phyloP scores from a whole-genome alignment of 1,284 basidiomycete genomes.

The Apiotrichum domesticum region DNA sequence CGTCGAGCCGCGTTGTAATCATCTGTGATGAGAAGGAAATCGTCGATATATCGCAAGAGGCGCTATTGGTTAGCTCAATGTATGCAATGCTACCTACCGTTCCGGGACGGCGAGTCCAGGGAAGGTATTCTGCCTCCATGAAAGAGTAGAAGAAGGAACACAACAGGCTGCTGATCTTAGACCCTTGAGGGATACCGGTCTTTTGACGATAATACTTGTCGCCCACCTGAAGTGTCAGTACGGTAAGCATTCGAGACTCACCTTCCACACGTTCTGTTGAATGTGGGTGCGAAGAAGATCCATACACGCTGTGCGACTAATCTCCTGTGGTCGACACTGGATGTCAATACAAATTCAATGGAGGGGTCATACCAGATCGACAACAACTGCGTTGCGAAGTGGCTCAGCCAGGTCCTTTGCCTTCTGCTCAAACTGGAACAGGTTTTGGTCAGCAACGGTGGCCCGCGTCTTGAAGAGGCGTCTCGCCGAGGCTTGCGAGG shows the following conservation, averaged over 20 bases:
- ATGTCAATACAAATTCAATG: neutral
- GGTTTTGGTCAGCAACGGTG: slow-evolving; percentile 16
- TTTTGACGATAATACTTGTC: slow-evolving; percentile 55
- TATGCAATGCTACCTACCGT: slow-evolving; percentile 53
- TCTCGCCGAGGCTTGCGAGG: slow-evolving; percentile 26
- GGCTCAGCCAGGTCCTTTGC: slow-evolving; percentile 57
- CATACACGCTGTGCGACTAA: slow-evolving; percentile 57
- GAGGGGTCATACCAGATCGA: slow-evolving; percentile 61
- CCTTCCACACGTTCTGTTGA: slow-evolving; percentile 84
- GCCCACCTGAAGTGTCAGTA: slow-evolving; percentile 23
- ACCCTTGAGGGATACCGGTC: slow-evolving; percentile 93
- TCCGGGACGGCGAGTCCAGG: slow-evolving; percentile 56
- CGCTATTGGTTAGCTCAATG: slow-evolving; percentile 50
- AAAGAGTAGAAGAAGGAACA: slow-evolving; percentile 94
- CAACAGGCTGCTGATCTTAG: slow-evolving; percentile 76
- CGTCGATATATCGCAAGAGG: slow-evolving; percentile 81
- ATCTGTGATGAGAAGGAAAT: slow-evolving; percentile 85
- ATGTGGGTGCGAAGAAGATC: slow-evolving; percentile 81
- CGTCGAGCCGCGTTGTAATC: slow-evolving; percentile 56
- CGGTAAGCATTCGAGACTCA: slow-evolving; percentile 28
- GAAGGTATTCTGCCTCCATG: slow-evolving; percentile 64
- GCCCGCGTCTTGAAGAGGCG: slow-evolving; percentile 35
- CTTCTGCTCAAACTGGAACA: slow-evolving; percentile 22
- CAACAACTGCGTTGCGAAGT: slow-evolving; percentile 72
- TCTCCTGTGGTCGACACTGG: slow-evolving; percentile 23